These are phyloP conservation scores for Porpolomopsis calyptriformis DNA, from an alignment of 768 basidiomycete species.

Conservation along the genomic window DNA sequence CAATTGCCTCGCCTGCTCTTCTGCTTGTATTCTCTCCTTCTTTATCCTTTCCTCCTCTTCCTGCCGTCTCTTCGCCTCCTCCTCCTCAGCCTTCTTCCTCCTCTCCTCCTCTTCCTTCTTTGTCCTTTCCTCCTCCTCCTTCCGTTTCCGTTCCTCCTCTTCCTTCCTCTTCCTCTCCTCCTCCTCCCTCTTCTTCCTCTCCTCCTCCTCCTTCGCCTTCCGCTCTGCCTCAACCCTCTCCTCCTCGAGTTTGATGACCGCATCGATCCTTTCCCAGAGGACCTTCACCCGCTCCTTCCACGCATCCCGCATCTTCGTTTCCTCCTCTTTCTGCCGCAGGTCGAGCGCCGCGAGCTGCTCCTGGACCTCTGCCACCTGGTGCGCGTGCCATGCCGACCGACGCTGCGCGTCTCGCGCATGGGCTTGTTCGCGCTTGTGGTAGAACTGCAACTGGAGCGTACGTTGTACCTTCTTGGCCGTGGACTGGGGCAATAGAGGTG, in stretches of 20 bases:
- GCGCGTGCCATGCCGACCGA: slow-evolving; percentile 31
- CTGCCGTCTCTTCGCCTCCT: slow-evolving; percentile 27
- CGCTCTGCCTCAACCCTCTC: slow-evolving; percentile 49
- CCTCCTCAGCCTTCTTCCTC: slow-evolving; percentile 32
- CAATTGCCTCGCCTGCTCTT: slow-evolving; percentile 28
- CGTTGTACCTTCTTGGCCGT: slow-evolving; percentile 35
- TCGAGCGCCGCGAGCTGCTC: slow-evolving; percentile 32
- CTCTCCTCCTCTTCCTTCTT: slow-evolving; percentile 34
- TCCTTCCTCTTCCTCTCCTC: slow-evolving; percentile 30
- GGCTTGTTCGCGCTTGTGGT: slow-evolving; percentile 37
- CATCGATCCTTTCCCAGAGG: slow-evolving; percentile 51
- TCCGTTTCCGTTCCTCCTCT: slow-evolving; percentile 34
- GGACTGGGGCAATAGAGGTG: slow-evolving; percentile 20
- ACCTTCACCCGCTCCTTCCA: slow-evolving; percentile 46
- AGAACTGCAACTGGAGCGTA: slow-evolving; percentile 22
- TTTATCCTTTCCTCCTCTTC: slow-evolving; percentile 24
- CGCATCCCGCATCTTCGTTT: slow-evolving; percentile 30
- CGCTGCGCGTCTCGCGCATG: slow-evolving; percentile 23
- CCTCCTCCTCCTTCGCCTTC: slow-evolving; percentile 37
- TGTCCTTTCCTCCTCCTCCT: slow-evolving; percentile 37
- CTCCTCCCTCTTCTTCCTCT: slow-evolving; percentile 36
- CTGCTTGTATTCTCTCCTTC: slow-evolving; percentile 24
- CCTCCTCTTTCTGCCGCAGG: slow-evolving; percentile 34
- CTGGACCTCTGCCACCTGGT: slow-evolving; percentile 45
- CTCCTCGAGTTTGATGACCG: slow-evolving; percentile 51